Evolutionary conservation across 73 alveolate species (phyloP), one percentile per base, ranked within the genome.

Genomic region (Blepharisma stoltei): DNA sequence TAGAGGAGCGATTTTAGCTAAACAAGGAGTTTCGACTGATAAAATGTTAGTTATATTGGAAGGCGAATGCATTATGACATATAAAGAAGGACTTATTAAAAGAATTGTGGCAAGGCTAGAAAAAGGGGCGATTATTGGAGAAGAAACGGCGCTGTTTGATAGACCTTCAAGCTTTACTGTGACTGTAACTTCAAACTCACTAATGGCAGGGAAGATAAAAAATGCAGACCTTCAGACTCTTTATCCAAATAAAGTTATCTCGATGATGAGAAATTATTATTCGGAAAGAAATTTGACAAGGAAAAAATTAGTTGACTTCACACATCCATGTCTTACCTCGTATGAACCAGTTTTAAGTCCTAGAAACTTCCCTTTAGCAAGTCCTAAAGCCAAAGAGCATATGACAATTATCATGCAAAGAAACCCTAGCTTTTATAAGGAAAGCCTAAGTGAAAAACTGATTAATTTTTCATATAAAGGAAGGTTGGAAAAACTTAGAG

Each of bases 71-170:
- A 14, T 20, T 14, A 52, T 52, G 66, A 20, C 23, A 52, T 14
- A 14, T 20, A 20, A 52, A 11, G 23, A 52, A 14, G 23, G 23
- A 14, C 3, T 11, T 1, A 20, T 52, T 11, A 52, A 52, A 52
- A 52, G 23, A 52, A 52, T 20, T 52, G 66, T 52, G 4, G 66
- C 66, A 52, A 52, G n/a, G n/a, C 66, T 52, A 11, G 66, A 52
- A 52, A 52, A 52, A 14, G 66, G 66, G 0, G n/a, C 66, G n/a
- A 14, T 52, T 11, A 52, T 52, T 52, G 66, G 66, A 14, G 66
- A 52, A 52, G 66, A 52, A 14, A 52, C 66, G 2, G 66, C 23
- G 4, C 23, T 52, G 0, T 14, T 14, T 20, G 23, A 52, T 20
- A 52, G 66, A 52, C n/a, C n/a, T 52, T 52, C 66, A 52, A 14